Conservation (phyloP, 2,329 filamentous ascomycete genomes). For the Amesomyces nigricolor region DNA sequence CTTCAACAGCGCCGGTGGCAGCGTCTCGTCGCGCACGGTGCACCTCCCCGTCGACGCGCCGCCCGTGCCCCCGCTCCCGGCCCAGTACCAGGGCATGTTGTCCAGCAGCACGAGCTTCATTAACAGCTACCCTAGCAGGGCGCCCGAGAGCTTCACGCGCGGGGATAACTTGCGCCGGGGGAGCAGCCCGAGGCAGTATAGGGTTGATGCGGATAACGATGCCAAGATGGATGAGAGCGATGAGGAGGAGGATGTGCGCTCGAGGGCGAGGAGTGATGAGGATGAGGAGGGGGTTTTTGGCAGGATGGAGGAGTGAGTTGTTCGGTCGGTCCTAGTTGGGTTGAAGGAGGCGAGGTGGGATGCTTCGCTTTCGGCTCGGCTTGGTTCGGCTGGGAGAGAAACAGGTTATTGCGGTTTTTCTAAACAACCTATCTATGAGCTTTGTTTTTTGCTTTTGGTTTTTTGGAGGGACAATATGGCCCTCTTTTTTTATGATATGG, state of each 20-base stretch:
- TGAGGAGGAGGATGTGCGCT: constrained; percentile 58
- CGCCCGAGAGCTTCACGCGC: constrained; percentile 61
- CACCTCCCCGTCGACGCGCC: constrained; percentile 68
- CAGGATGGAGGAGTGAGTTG: constrained; percentile 77
- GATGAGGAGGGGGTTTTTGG: constrained; percentile 96
- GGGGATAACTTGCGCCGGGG: constrained; percentile 46
- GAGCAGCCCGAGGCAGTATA: too few species aligned
- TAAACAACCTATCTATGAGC: neutral
- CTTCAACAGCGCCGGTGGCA: constrained; percentile 59
- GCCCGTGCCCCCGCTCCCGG: constrained; percentile 80
- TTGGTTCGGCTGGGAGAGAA: too few species aligned
- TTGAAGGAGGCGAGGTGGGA: too few species aligned
- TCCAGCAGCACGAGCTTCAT: constrained; percentile 57
- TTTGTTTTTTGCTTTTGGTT: neutral
- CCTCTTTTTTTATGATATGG: constrained; percentile 24
- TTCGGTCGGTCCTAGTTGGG: too few species aligned
- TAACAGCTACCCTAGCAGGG: constrained; percentile 55
- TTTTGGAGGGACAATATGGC: neutral
- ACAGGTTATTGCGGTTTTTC: neutral
- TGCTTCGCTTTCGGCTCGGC: too few species aligned
- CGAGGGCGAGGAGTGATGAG: constrained; percentile 67
- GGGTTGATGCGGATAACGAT: constrained; percentile 34
- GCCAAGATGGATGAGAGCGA: constrained; percentile 62
- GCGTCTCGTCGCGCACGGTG: constrained; percentile 47
- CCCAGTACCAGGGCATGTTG: constrained; percentile 58